These are phyloP conservation scores for Anthoceros angustus DNA, from an alignment of 225 moss, liverwort and hornwort species.

Conservation along the genomic window DNA sequence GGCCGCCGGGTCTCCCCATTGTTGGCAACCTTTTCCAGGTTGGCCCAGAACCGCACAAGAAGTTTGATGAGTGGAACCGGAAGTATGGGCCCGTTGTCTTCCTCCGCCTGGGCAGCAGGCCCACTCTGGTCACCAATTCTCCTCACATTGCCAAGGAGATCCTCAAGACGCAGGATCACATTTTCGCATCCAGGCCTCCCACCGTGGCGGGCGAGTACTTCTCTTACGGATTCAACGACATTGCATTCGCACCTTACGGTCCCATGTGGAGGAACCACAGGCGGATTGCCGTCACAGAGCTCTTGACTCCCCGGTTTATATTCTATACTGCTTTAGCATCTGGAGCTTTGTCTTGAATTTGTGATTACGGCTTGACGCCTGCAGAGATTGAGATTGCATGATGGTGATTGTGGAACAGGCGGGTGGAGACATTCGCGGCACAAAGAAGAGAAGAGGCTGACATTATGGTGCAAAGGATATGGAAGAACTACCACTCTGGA, in stretches of 20 bases:
- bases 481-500: background rate
- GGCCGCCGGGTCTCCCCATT: background rate
- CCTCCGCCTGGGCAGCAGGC: conserved; percentile 2
- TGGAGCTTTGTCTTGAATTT: background rate
- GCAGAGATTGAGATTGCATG: background rate
- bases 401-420: background rate
- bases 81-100: background rate
- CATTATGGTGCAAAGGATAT: background rate
- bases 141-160: background rate
- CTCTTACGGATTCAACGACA: background rate
- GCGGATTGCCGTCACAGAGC: background rate
- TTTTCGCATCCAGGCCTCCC: background rate
- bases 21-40: conserved; percentile 2
- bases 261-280: background rate
- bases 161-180: conserved; percentile 3
- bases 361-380: background rate
- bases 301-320: background rate
- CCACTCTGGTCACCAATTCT: background rate
- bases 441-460: conserved; percentile 1
- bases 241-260: background rate
- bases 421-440: background rate
- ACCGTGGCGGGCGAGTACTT: background rate
- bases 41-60: background rate
- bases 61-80: background rate
- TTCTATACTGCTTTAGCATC: no score